Evolutionary conservation across 2,329 filamentous ascomycete genomes (phyloP).

Genomic region (Metarhizium album): DNA sequence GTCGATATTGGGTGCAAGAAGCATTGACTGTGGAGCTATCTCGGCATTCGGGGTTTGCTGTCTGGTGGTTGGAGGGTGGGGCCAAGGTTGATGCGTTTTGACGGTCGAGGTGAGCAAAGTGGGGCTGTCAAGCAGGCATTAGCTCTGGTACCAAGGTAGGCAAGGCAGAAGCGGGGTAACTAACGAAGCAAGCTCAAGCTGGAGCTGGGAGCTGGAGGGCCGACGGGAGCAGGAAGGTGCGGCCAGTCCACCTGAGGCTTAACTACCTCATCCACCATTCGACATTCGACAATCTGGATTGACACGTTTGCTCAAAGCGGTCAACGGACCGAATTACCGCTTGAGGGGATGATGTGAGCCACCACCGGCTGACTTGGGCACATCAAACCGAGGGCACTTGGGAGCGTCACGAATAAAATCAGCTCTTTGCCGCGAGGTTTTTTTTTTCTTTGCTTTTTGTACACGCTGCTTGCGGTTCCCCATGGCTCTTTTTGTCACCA

Average conservation of each 20-base stretch:
- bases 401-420: neutral
- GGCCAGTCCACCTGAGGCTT: too few relatives aligned
- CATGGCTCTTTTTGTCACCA: neutral
- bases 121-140: neutral
- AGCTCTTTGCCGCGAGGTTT: neutral
- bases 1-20: neutral
- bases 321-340: too few relatives aligned
- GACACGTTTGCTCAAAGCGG: too few relatives aligned
- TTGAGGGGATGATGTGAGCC: too few relatives aligned
- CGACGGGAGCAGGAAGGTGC: neutral
- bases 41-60: conserved; percentile 12
- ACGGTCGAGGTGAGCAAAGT: neutral
- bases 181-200: neutral
- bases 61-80: neutral
- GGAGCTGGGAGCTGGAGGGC: neutral
- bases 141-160: neutral
- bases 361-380: too few relatives aligned
- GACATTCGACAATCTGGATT: too few relatives aligned
- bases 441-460: neutral
- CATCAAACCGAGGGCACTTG: too few relatives aligned
- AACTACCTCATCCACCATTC: too few relatives aligned
- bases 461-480: neutral
- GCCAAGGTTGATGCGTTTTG: neutral
- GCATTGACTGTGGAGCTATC: conserved; percentile 4
- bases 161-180: neutral